phyloP scores from a whole-genome alignment of 108 stramenopile genomes.

The Licmophora abbreviata region DNA sequence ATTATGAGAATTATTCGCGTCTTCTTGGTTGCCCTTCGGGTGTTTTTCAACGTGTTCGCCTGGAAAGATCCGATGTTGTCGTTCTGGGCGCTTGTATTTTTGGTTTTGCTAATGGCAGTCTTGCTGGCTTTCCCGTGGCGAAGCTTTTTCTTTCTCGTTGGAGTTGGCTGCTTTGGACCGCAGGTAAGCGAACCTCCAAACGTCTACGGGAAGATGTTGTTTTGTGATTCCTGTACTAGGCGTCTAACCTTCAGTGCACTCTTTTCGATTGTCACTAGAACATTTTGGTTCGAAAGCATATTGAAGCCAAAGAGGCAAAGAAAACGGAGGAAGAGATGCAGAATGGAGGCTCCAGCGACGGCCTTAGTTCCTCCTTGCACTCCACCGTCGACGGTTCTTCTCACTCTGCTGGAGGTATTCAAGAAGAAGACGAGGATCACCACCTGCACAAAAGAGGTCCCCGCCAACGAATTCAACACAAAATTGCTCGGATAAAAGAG shows the following conservation, averaged over 20 bases:
- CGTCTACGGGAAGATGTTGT: not conserved
- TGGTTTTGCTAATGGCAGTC: constrained; percentile 29
- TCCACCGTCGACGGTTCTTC: constrained; percentile 1
- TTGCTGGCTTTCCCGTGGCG: constrained; percentile 73
- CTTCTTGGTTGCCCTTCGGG: constrained; percentile 27
- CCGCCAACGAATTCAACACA: constrained; percentile 9
- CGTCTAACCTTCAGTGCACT: too few relatives aligned
- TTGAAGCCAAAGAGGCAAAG: constrained; percentile 21
- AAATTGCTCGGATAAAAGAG: constrained; percentile 11
- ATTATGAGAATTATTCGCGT: constrained; percentile 47
- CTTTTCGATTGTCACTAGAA: constrained; percentile 27
- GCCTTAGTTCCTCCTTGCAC: constrained; percentile 6
- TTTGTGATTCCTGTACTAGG: not conserved
- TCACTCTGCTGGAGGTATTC: not conserved
- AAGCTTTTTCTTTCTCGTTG: constrained; percentile 2
- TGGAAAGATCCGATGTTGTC: constrained; percentile 76
- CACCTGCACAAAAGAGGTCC: constrained; percentile 10
- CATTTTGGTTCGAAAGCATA: constrained; percentile 32
- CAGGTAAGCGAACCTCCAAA: not conserved
- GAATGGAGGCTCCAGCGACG: constrained; percentile 15
- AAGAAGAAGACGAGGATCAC: constrained; percentile 7
- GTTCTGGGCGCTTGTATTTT: constrained; percentile 40
- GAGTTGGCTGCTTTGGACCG: not conserved
- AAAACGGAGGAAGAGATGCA: constrained; percentile 16
- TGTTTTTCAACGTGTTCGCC: constrained; percentile 51